Evolutionary conservation across 169 alveolate species (phyloP), one percentile per base, ranked within the genome.

Genomic region (Cryptosporidium andersoni): DNA sequence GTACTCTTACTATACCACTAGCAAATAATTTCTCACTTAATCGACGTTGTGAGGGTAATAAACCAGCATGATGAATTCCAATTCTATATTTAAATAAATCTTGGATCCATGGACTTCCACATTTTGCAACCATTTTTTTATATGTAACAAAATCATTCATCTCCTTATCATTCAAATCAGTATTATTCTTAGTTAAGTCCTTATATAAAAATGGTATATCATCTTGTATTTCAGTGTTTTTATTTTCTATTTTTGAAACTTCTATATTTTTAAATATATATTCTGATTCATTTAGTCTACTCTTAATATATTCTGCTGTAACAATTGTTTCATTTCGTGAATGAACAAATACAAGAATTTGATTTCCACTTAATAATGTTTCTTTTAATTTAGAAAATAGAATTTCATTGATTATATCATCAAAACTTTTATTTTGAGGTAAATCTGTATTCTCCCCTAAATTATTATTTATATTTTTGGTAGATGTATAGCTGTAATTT

Each of bases 51-150:
- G 95, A 94, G 56, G 99, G 91, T 34, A 96, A 90, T 55, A 98
- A 93, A 1, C 99, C 99, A 12, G 99, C 99, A 91, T 98, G 99
- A 90, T 98, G 99, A 63, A 98, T 96, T 0, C 99, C 99, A 62
- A 98, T 88, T 43, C 99, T 99, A 81, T 91, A 95, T 1, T 98
- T 98, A 52, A 97, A 89, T 63, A 98, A 82, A 60, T 97, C 99
- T 88, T 95, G 96, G 58, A 98, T 82, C 58, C 94, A 97, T 11
- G 92, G 40, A 43, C 60, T 74, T 4, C 37, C 49, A 16, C 85
- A 42, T 11, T 74, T 68, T 58, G 62, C 43, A 2, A 74, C 4
- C 66, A 43, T 58, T 58, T 62, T 74, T 62, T 58, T 25, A 40
- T 53, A 60, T 45, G 55, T 43, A 25, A 3, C 43, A 0, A n/a